Base-by-base conservation (phyloP, 768 basidiomycete species). In the Leccinum boreale region DNA sequence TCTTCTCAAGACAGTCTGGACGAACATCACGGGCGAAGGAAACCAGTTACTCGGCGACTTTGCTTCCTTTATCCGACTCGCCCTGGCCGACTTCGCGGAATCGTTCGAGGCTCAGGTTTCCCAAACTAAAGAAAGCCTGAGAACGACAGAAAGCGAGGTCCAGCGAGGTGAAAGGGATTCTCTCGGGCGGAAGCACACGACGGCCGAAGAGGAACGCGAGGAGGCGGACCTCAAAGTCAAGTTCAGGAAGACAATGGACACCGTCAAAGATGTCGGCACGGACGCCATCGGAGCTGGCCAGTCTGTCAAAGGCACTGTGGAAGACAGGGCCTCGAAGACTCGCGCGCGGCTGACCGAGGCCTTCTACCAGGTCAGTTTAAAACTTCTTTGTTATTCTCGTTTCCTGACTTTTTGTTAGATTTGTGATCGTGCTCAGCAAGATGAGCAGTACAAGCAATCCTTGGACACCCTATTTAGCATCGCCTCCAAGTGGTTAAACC, bases 231-330 rank as follows among this genome's bases (percentile, higher is more conserved):
- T 75, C 4, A 81, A 81, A 65, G 78, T 77, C 7, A 75, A 78
- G 26, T 90, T 86, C 66, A 85, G 88, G 70, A 81, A 81, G 61
- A 78, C 84, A 0, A 85, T 90, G 82, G 89, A 89, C 29, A 79
- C 78, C 0, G 74, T 82, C 10, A 89, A 86, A 67, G 78, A 73
- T 11, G 76, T 74, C 0, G 89, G 89, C 8, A 81, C 79, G 0
- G 74, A 74, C 31, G 79, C 77, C 8, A 89, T 90, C 26, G 85
- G 82, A 4, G 75, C 74, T 0, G 74, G 75, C 4, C 83, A 87
- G 63, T 67, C 70, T 1, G 76, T 77, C 3, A 72, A 75, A 3
- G 70, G 65, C 1, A 73, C 76, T 5, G 70, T 75, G 1, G 70
- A 85, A 60, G 81, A 86, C 14, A 68, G 75, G 39, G 68, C 75